Evolutionary conservation across 495 filamentous ascomycete species (phyloP).

Genomic region (Neurospora sp.): DNA sequence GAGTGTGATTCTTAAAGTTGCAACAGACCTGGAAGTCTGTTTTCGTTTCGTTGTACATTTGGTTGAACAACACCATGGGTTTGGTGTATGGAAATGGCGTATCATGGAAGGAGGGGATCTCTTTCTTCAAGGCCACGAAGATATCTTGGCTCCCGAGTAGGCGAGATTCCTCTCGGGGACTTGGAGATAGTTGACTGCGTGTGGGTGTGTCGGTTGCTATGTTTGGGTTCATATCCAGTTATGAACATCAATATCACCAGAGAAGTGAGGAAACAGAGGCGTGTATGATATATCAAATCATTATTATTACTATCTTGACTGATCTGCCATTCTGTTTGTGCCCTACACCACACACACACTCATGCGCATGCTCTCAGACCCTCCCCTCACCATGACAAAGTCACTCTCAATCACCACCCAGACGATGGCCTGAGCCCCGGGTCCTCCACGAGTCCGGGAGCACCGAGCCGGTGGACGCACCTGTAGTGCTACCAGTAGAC

Average conservation of each 20-base stretch:
- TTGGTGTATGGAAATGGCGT: not conserved
- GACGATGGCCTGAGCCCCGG: constrained; percentile 56
- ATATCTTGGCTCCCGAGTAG: not conserved
- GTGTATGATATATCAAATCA: not conserved
- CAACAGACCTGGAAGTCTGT: not conserved
- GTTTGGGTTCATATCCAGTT: not conserved
- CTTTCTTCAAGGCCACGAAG: not conserved
- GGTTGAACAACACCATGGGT: not conserved
- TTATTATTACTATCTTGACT: not conserved
- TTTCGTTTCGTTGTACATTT: not conserved
- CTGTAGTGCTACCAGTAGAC: constrained; percentile 23
- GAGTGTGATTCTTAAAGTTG: not conserved
- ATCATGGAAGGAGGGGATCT: not conserved
- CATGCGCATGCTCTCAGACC: not conserved
- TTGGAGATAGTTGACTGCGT: not conserved
- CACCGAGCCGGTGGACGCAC: constrained; percentile 25
- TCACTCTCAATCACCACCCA: constrained; percentile 40
- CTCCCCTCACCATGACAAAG: not conserved
- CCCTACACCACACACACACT: not conserved
- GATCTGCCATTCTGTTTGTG: not conserved
- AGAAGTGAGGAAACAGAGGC: not conserved
- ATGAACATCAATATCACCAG: not conserved
- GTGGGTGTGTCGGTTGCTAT: not conserved
- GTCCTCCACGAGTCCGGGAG: constrained; percentile 53
- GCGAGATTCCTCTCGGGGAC: constrained; percentile 10